Conservation (phyloP, 352 stramenopile species). For the Phytophthora lateralis region DNA sequence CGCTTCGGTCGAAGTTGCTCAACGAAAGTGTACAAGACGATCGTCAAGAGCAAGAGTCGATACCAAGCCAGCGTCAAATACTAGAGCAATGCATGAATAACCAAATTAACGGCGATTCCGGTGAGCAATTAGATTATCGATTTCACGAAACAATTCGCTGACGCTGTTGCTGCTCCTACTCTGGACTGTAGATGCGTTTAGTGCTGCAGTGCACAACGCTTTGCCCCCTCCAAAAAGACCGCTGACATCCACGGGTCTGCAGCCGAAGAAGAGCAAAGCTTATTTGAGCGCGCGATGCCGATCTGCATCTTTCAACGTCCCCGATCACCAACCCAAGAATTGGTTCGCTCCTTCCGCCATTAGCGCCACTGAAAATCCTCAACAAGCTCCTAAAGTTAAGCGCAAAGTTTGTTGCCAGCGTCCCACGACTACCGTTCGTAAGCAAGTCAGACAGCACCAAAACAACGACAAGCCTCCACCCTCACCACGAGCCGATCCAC, state of each 20-base stretch:
- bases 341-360: constrained; percentile 28
- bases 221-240: constrained; percentile 26
- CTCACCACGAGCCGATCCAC: background rate
- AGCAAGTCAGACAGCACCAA: constrained; percentile 4
- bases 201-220: constrained; percentile 25
- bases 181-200: background rate
- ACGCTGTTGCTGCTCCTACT: background rate
- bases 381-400: constrained; percentile 10
- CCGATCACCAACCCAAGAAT: constrained; percentile 26
- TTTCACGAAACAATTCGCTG: constrained; percentile 1
- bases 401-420: constrained; percentile 13
- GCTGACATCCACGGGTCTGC: constrained; percentile 16
- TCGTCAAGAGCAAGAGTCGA: constrained; percentile 5
- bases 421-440: background rate
- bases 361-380: background rate
- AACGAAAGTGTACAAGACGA: constrained; percentile 6
- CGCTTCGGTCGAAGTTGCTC: constrained; percentile 20
- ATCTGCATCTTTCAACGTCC: constrained; percentile 16
- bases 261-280: constrained; percentile 24
- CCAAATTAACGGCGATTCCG: constrained; percentile 12
- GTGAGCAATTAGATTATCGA: constrained; percentile 5
- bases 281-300: constrained; percentile 14
- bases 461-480: background rate
- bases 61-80: background rate
- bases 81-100: constrained; percentile 11